These are phyloP conservation scores for Alternaria triticimaculans DNA, from an alignment of 2,329 filamentous ascomycete genomes.

Conservation along the genomic window DNA sequence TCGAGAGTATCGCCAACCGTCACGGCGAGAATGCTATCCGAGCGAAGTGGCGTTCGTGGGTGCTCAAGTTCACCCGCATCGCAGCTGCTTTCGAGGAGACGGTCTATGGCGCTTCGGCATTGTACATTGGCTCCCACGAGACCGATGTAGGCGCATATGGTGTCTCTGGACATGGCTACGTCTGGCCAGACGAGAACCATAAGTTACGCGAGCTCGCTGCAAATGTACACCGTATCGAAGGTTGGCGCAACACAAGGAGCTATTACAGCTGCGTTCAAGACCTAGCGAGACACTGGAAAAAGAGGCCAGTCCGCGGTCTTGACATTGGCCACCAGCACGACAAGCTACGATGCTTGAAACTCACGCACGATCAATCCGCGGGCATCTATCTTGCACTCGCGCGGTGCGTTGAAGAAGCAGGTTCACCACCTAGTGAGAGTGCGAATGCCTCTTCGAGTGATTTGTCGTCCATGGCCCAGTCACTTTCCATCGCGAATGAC, in stretches of 20 bases:
- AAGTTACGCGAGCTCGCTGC: slow-evolving; percentile 88
- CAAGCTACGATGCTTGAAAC: slow-evolving; percentile 80
- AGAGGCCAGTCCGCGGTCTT: slow-evolving; percentile 73
- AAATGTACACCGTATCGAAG: slow-evolving; percentile 91
- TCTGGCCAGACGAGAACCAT: slow-evolving; percentile 84
- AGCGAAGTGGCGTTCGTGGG: slow-evolving; percentile 92
- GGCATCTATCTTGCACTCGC: slow-evolving; percentile 86
- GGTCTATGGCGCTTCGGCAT: slow-evolving; percentile 89
- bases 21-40: slow-evolving; percentile 87
- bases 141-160: slow-evolving; percentile 55
- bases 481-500: slow-evolving; percentile 34
- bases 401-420: slow-evolving; percentile 67
- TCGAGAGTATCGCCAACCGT: slow-evolving; percentile 81
- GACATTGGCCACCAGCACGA: slow-evolving; percentile 94
- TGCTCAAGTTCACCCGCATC: slow-evolving; percentile 91
- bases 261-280: slow-evolving; percentile 92
- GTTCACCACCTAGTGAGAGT: slow-evolving; percentile 15
- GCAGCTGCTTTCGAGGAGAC: slow-evolving; percentile 93
- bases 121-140: slow-evolving; percentile 84
- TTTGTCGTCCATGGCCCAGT: slow-evolving; percentile 26
- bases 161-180: slow-evolving; percentile 86
- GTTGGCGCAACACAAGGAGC: slow-evolving; percentile 92
- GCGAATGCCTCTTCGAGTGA: slow-evolving; percentile 27
- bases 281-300: slow-evolving; percentile 46
- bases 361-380: slow-evolving; percentile 76